A percentile compares a stretch with the other conserved stretches of the same genome.
These are phyloP conservation scores for Candida arabinofermentans DNA, from an alignment of 805 yeast species.

Conservation along the genomic window DNA sequence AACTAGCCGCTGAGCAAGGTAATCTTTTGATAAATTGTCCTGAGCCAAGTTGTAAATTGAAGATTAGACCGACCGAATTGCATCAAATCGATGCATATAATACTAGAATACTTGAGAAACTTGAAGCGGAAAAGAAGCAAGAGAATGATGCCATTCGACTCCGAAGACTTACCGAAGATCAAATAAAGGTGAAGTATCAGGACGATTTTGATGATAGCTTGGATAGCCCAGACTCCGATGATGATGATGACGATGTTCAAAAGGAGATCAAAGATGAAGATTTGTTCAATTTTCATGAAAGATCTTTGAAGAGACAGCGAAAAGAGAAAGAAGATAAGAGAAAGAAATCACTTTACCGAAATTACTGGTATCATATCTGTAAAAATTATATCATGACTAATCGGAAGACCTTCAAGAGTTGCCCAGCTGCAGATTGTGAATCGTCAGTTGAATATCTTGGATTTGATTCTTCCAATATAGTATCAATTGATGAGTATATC, in stretches of 20 bases:
- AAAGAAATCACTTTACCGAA: slow-evolving; percentile 24
- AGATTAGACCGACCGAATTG: slow-evolving; percentile 41
- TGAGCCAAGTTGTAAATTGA: slow-evolving; percentile 46
- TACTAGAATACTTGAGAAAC: slow-evolving; percentile 3
- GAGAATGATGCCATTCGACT: slow-evolving; percentile 2
- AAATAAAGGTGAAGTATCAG: slow-evolving; percentile 20
- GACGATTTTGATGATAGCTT: slow-evolving; percentile 7
- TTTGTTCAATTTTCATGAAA: slow-evolving; percentile 22
- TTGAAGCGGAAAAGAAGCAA: slow-evolving; percentile 11
- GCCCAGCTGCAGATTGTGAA: slow-evolving; percentile 82
- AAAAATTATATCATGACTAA: slow-evolving; percentile 51
- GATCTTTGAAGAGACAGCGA: slow-evolving; percentile 18
- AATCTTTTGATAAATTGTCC: slow-evolving; percentile 63
- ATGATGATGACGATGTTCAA: slow-evolving; percentile 3
- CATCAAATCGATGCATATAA: slow-evolving; percentile 26
- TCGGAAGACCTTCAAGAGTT: slow-evolving; percentile 54
- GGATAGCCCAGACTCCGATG: slow-evolving; percentile 9
- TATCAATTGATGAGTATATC: slow-evolving; percentile 24
- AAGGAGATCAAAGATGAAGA: slow-evolving; percentile 7
- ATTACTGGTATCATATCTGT: slow-evolving; percentile 42
- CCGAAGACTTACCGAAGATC: slow-evolving; percentile 16
- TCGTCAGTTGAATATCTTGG: slow-evolving; percentile 42
- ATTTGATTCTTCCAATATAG: slow-evolving; percentile 28
- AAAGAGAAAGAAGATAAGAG: slow-evolving; percentile 20
- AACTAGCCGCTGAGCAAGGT: slow-evolving; percentile 35